These are phyloP conservation scores for Populus trichocarpa DNA, from an alignment of 441 rosid genomes.

Conservation along the genomic window DNA sequence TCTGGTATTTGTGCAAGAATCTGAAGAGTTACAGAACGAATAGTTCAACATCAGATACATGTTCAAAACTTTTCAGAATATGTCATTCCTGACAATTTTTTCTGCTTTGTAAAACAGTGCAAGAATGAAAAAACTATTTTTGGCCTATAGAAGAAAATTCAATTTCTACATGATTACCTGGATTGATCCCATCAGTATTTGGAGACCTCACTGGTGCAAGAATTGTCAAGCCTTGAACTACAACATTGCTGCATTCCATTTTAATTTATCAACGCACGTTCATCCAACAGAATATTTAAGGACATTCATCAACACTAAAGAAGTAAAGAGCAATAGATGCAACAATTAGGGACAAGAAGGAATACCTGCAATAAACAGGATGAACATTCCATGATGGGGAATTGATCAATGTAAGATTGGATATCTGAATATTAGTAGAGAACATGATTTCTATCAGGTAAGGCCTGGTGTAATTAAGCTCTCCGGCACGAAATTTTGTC, in stretches of 20 bases:
- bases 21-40: constrained; percentile 28
- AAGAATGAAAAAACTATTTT: neutral
- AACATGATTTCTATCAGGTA: constrained; percentile 76
- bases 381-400: constrained; percentile 91
- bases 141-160: neutral
- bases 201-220: constrained; percentile 68
- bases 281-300: neutral
- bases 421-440: constrained; percentile 58
- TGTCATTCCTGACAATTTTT: neutral
- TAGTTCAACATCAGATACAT: neutral
- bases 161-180: constrained; percentile 46
- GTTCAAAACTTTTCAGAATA: neutral
- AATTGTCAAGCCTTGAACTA: constrained; percentile 58
- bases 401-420: constrained; percentile 58
- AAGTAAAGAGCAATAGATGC: neutral
- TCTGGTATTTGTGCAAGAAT: constrained; percentile 67
- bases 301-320: neutral
- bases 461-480: constrained; percentile 61
- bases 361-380: constrained; percentile 63
- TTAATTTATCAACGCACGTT: constrained; percentile 1
- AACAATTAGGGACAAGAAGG: neutral
- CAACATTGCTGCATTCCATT: constrained; percentile 38
- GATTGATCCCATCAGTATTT: constrained; percentile 87
- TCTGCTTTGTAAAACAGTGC: neutral
- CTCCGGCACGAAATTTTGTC: constrained; percentile 45